These are phyloP conservation scores for Silene uniflora DNA, from an alignment of 148 eudicot species.

Conservation along the genomic window DNA sequence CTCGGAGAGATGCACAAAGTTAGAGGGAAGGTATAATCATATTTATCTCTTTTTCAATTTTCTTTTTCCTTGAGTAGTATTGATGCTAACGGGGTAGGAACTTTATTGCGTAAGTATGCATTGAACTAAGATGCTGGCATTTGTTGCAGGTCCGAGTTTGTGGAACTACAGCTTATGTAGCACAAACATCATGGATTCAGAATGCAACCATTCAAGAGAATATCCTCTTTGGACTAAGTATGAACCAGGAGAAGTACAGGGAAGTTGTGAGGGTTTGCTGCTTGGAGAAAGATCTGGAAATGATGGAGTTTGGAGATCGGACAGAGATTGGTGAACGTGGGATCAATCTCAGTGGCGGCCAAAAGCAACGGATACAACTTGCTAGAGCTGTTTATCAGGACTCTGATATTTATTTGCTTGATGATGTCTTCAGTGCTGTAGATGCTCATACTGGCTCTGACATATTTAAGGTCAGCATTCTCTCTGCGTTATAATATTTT, in stretches of 20 bases:
- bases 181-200: conserved; percentile 96
- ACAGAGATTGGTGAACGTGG: conserved; percentile 99
- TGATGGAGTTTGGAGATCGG: conserved; percentile 97
- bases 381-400: conserved; percentile 97
- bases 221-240: conserved; percentile 76
- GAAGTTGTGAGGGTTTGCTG: conserved; percentile 74
- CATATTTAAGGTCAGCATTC: conserved; percentile 59
- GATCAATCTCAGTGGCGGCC: conserved; percentile 97
- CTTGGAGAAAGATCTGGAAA: conserved; percentile 80
- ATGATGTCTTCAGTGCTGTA: conserved; percentile 93
- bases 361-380: conserved; percentile 89
- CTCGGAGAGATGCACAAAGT: conserved; percentile 96
- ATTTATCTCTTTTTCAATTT: neutral
- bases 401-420: conserved; percentile 86
- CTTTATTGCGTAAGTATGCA: neutral
- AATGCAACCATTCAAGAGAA: conserved; percentile 83
- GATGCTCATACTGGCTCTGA: conserved; percentile 99
- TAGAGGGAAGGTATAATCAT: conserved; percentile 61
- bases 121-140: neutral
- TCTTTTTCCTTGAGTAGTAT: too few relatives aligned
- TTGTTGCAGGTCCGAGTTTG: conserved; percentile 62
- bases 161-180: conserved; percentile 91
- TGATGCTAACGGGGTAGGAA: too few relatives aligned
- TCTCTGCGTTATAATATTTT: neutral
- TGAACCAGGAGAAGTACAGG: conserved; percentile 56